phyloP scores from a whole-genome alignment of 2,329 filamentous ascomycete species.

The Alternaria triticimaculans region DNA sequence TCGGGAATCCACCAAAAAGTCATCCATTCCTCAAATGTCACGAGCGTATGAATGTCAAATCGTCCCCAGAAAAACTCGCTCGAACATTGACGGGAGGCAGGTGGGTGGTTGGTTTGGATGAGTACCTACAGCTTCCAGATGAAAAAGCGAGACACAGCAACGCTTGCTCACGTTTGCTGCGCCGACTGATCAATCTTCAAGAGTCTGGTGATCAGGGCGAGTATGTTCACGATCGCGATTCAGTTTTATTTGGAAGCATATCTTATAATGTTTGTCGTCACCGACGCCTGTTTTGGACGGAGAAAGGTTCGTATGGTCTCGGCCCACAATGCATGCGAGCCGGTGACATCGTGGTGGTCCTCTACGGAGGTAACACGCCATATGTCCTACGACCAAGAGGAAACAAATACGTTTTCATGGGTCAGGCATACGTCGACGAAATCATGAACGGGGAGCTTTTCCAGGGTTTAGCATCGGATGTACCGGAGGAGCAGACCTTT shows the following conservation, averaged over 20 bases:
- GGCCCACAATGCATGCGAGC: conserved; percentile 6
- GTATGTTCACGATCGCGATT: too few species aligned
- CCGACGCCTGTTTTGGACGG: conserved; percentile 2
- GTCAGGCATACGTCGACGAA: conserved; percentile 12
- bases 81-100: too few species aligned
- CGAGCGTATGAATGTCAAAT: too few species aligned
- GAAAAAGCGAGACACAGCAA: too few species aligned
- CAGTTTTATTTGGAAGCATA: fast-evolving
- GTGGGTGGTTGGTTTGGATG: fast-evolving
- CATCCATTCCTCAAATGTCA: too few species aligned
- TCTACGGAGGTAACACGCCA: conserved; percentile 13
- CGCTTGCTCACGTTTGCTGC: too few species aligned
- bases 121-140: too few species aligned
- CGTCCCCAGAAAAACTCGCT: too few species aligned
- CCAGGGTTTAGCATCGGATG: background rate
- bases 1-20: too few species aligned
- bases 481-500: background rate
- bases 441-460: conserved; percentile 10
- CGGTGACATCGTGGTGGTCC: conserved; percentile 13
- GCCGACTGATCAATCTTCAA: too few species aligned
- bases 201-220: too few species aligned
- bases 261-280: fast-evolving
- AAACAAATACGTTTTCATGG: conserved; percentile 4
- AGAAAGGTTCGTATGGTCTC: conserved; percentile 2
- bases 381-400: conserved; percentile 6